These are phyloP conservation scores for Ustilago curta DNA, from an alignment of 1,284 basidiomycete genomes.

Conservation along the genomic window DNA sequence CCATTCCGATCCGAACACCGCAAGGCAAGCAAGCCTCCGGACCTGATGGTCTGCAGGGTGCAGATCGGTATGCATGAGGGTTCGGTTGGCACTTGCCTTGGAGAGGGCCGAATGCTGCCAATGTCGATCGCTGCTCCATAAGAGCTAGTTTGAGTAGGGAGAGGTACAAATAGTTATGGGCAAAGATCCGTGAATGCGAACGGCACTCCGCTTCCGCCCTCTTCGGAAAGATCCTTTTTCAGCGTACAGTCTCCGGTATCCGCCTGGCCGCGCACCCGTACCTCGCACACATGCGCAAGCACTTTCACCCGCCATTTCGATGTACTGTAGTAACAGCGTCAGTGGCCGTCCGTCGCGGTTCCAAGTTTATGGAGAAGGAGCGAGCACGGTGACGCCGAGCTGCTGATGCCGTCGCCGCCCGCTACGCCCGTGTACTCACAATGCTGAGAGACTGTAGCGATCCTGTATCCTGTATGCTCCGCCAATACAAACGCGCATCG, in stretches of 20 bases:
- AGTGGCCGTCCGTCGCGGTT: slow-evolving; percentile 4
- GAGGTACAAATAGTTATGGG: too few species aligned
- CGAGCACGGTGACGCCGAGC: slow-evolving; percentile 19
- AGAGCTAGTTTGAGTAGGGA: too few species aligned
- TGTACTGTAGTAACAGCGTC: neutral
- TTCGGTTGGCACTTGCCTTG: neutral
- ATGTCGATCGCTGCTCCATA: slow-evolving; percentile 16
- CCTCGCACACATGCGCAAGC: neutral
- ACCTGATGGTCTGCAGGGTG: slow-evolving; percentile 18
- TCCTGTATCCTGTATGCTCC: slow-evolving; percentile 5
- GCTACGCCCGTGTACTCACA: neutral
- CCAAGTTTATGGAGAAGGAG: slow-evolving; percentile 19
- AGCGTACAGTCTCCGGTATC: slow-evolving; percentile 9
- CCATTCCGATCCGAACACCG: slow-evolving; percentile 6
- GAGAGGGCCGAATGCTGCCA: slow-evolving; percentile 10
- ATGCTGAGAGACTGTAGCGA: neutral
- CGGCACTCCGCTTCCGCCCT: slow-evolving; percentile 10
- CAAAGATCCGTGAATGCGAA: slow-evolving; percentile 31
- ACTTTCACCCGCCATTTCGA: slow-evolving; percentile 23
- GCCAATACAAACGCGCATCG: neutral
- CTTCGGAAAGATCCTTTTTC: slow-evolving; percentile 34
- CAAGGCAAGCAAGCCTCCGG: too few species aligned
- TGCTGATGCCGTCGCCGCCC: slow-evolving; percentile 2
- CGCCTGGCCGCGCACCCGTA: slow-evolving; percentile 5
- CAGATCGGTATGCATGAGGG: neutral